phyloP scores from a whole-genome alignment of 164 flowering plant species.

The Kalanchoe fedtschenkoi region DNA sequence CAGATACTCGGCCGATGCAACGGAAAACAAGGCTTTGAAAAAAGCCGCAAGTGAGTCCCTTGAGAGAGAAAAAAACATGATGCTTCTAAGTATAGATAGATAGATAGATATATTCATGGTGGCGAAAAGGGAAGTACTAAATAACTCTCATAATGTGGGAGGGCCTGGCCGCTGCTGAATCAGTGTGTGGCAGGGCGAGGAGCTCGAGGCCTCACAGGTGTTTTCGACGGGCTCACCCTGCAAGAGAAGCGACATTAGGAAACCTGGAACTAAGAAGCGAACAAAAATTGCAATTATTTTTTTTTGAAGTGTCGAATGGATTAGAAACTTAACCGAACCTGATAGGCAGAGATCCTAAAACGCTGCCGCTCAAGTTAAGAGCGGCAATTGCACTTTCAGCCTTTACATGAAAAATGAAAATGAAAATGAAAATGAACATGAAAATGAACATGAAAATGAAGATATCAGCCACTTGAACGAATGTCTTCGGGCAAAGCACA shows the following conservation, averaged over 20 bases:
- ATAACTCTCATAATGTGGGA: neutral
- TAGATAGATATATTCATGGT: too few species aligned
- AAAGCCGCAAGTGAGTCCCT: too few species aligned
- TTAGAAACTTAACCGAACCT: conserved; percentile 22
- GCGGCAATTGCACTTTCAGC: conserved; percentile 89
- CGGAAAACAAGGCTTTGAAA: too few species aligned
- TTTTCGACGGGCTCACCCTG: conserved; percentile 99
- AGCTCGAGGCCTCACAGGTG: conserved; percentile 82
- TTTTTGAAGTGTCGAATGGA: neutral
- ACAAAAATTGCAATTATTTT: neutral
- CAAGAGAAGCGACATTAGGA: neutral
- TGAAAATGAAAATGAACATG: too few species aligned
- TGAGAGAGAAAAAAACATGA: too few species aligned
- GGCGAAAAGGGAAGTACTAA: neutral
- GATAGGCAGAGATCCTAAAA: conserved; percentile 65
- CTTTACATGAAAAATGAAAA: conserved; percentile 18
- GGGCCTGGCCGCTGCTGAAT: conserved; percentile 5
- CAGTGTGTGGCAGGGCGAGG: conserved; percentile 44
- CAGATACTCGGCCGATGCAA: too few species aligned
- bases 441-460: neutral
- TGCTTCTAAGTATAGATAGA: too few species aligned
- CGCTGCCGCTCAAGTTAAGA: conserved; percentile 71
- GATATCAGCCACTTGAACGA: neutral
- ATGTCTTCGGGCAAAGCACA: neutral
- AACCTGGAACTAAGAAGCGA: neutral